Evolutionary conservation across 2,329 filamentous ascomycete genomes (phyloP).

Genomic region (Trichoderma arundinaceum): DNA sequence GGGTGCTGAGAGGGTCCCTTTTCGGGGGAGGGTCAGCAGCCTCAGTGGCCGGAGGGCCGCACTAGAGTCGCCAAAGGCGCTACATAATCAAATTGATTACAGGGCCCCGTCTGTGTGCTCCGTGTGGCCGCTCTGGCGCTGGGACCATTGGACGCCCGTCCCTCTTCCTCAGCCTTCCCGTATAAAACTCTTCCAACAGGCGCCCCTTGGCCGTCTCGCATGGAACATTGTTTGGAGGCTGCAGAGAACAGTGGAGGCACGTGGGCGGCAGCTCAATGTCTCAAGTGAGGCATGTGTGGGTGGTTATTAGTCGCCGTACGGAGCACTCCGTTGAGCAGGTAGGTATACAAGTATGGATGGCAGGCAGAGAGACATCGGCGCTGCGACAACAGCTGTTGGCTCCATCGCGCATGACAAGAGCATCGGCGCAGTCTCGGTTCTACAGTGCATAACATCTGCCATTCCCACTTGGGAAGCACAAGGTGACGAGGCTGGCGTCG

Average conservation of each 20-base stretch:
- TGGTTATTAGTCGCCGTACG: not conserved
- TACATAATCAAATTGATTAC: conserved; percentile 14
- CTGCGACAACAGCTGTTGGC: conserved; percentile 12
- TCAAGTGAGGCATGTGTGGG: conserved; percentile 1
- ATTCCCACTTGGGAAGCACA: conserved; percentile 14
- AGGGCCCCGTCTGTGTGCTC: not conserved
- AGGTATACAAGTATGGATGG: not conserved
- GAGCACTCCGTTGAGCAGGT: no score
- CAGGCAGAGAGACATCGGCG: not conserved
- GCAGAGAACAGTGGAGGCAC: conserved; percentile 13
- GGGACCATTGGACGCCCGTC: conserved; percentile 19
- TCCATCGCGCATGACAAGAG: conserved; percentile 23
- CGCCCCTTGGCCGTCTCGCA: conserved; percentile 18
- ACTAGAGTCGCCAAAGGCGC: conserved; percentile 27
- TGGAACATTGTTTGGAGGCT: conserved; percentile 17
- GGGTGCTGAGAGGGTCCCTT: conserved; percentile 9
- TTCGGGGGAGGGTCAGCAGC: conserved; percentile 23
- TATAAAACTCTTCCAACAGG: conserved; percentile 7
- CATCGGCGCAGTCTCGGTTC: conserved; percentile 28
- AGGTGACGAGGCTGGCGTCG: conserved; percentile 20
- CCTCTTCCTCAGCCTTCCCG: conserved; percentile 20
- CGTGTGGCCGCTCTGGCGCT: not conserved
- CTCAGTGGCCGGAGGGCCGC: conserved; percentile 14
- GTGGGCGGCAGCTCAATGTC: conserved; percentile 9
- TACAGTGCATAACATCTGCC: conserved; percentile 17